Evolutionary conservation across 441 rosid species (phyloP).

Genomic region (Erysimum cheiri): DNA sequence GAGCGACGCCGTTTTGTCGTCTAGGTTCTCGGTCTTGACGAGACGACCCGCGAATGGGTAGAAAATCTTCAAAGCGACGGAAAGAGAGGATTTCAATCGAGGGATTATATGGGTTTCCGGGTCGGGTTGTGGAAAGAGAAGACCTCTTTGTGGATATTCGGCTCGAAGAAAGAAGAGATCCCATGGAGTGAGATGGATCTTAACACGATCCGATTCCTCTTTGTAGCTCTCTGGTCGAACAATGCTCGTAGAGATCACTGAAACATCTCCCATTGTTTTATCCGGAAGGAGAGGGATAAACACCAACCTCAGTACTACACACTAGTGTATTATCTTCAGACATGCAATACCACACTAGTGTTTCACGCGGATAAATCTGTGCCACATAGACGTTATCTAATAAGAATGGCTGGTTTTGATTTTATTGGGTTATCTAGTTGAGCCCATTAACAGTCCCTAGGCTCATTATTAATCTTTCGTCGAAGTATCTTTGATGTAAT

Average conservation of each 20-base stretch:
- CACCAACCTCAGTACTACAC: too few species aligned
- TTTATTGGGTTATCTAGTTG: not conserved
- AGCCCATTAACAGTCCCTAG: not conserved
- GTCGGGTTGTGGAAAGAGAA: constrained; percentile 42
- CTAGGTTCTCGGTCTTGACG: constrained; percentile 8
- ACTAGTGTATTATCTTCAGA: not conserved
- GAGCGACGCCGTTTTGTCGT: constrained; percentile 30
- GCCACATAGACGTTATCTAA: not conserved
- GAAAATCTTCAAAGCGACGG: constrained; percentile 27
- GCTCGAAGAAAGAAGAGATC: constrained; percentile 37
- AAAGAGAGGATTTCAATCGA: constrained; percentile 35
- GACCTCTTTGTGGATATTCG: constrained; percentile 48
- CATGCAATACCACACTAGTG: not conserved
- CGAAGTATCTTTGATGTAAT: not conserved
- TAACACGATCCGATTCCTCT: constrained; percentile 24
- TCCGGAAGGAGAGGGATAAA: not conserved
- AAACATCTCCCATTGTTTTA: constrained; percentile 31
- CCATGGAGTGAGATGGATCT: constrained; percentile 48
- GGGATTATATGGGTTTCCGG: constrained; percentile 16
- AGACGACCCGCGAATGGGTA: constrained; percentile 44
- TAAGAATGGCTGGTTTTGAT: not conserved
- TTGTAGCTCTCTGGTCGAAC: constrained; percentile 36
- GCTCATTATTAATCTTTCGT: constrained; percentile 21
- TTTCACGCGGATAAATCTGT: not conserved
- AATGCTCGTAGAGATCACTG: constrained; percentile 31